Base-by-base conservation (phyloP, 1,284 basidiomycete genomes). In the Boletellus dicymbophilus region DNA sequence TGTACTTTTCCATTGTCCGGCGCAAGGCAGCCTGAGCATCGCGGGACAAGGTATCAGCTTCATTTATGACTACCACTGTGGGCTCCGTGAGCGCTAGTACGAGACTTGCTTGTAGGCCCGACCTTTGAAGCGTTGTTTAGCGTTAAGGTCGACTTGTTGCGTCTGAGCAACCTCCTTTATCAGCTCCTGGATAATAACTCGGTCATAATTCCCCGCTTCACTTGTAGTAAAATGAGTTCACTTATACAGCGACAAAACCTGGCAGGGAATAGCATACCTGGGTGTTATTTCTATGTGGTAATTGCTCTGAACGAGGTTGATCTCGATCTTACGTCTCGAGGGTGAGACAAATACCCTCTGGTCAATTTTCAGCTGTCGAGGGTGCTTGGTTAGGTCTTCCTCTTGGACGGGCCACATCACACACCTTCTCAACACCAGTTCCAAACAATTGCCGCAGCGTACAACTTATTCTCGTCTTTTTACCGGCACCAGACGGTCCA, bases 101-200 rank as follows among this genome's bases (percentile, higher is more conserved):
- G 34, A 10, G 36, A 26, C 18, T 33, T 28, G n/a, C 31, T 46
- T 49, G 36, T 37, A 55, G 51, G 26, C 37, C 47, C 39, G 39
- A 93, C 95, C 94, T 77, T 99, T 99, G 75, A 99, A 99, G 50
- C 91, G 80, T 62, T 98, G 95, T 66, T 91, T 95, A 0, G 97
- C 96, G 64, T 84, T 94, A 56, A 97, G 72, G 71, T 99, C 96
- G 8, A 99, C 93, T 66, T 98, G 96, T 66, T 99, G 96, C 4
- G 96, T 99, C 72, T 98, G 95, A 3, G 97, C 97, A 61, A 99
- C 98, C 71, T 99, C 96, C 71, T 99, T 99, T 54, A 99, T 72
- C 46, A 99, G 84, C 60, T 99, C 96, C 66, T 99, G 97, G 45
- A 99, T 95, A 40, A 99, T 93, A 1, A 96, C 82, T 53, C 97